Evolutionary conservation across 176 grass and related monocot genomes (phyloP), one percentile per base, ranked within the genome.

Genomic region (Eragrostis curvula): DNA sequence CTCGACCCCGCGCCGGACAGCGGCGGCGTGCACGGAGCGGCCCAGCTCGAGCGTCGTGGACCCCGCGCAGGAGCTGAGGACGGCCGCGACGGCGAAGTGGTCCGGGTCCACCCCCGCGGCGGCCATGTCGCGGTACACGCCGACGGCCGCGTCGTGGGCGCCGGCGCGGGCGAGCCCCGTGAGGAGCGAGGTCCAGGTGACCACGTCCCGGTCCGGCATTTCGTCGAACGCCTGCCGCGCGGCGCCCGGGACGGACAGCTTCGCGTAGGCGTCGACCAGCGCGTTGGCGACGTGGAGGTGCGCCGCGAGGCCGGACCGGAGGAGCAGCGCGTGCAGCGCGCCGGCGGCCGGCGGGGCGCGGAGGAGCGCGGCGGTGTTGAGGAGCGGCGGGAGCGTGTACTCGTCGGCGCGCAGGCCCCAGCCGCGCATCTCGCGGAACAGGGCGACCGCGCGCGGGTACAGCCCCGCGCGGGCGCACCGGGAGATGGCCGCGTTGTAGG

Each of bases 141-240:
- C 2, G 2, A 83, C 63, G 0, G 92, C 92, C 9, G 12, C 10
- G 30, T 8, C 77, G 63, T 94, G 84, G 16, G 72, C 81, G 2
- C 87, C 84, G 13, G 63, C 68, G 28, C 87, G 89, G 16, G 86
- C 89, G 42, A 82, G 84, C 16, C 89, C 89, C 1, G 84, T 81
- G 68, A 94, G 61, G 80, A 94, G 89, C 16, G 89, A 89, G 15
- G 92, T 94, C 92, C 89, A 94, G 7, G 48, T 85, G 80, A 94
- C 86, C 28, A 94, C 86, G 68, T 94, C 92, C 61, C 77, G 80
- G 27, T 13, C 21, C 7, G 83, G 81, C 86, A 91, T 94, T 80
- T 79, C 80, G 67, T 94, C 86, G 84, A 91, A 89, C 71, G 91
- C n/a, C 3, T 20, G 41, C 40, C 67, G 80, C 66, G 89, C 92